A percentile compares a stretch with the other conserved stretches of the same genome.
phyloP scores from a whole-genome alignment of 2,329 filamentous ascomycete genomes.

The Cercospora sp. region DNA sequence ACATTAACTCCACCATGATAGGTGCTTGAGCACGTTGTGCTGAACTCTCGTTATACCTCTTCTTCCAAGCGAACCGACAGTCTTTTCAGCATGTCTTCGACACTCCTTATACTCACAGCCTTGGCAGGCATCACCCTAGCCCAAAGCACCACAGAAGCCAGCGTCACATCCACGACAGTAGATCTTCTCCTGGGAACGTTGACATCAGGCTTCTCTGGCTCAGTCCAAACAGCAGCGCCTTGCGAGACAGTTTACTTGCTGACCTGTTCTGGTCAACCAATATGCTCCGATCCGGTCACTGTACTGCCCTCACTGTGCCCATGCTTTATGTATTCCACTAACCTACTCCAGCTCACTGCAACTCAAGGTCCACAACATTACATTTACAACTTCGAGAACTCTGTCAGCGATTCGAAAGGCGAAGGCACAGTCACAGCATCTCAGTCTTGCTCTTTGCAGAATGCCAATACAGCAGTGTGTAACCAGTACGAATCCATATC shows the following conservation, averaged over 20 bases:
- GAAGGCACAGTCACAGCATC: slow-evolving; percentile 9
- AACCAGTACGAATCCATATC: slow-evolving; percentile 12
- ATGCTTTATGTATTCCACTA: background rate
- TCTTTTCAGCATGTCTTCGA: background rate
- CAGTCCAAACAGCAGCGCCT: slow-evolving; percentile 12
- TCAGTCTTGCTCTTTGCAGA: slow-evolving; percentile 10
- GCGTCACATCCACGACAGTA: background rate
- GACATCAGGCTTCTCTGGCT: slow-evolving; percentile 8
- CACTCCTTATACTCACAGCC: background rate
- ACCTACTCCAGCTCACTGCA: slow-evolving; percentile 15
- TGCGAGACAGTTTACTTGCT: slow-evolving; percentile 8
- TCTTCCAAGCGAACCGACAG: background rate
- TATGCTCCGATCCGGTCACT: background rate
- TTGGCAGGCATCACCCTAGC: background rate
- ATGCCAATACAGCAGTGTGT: slow-evolving; percentile 9
- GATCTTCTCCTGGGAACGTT: slow-evolving; percentile 9
- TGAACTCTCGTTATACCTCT: background rate
- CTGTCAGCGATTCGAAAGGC: slow-evolving; percentile 7
- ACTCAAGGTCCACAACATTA: slow-evolving; percentile 17
- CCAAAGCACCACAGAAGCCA: slow-evolving; percentile 3
- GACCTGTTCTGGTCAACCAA: slow-evolving; percentile 11
- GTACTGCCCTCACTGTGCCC: background rate
- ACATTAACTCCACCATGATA: background rate
- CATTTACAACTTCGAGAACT: slow-evolving; percentile 10
- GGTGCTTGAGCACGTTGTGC: background rate